These are phyloP conservation scores for Cercophora samala DNA, from an alignment of 495 filamentous ascomycete species.

Conservation along the genomic window DNA sequence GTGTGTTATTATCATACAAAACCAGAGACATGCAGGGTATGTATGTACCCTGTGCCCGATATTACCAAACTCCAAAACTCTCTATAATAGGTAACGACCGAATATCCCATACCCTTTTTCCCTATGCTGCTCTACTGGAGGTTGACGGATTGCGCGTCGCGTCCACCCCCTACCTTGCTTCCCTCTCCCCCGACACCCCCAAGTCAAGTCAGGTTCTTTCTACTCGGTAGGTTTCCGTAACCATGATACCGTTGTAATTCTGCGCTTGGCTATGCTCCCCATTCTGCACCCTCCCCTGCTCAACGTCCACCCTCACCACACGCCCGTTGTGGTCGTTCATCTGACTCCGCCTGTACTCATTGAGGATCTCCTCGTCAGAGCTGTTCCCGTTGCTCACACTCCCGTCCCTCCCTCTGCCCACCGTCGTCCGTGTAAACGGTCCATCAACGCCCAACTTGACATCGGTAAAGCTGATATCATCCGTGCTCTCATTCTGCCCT, in stretches of 20 bases:
- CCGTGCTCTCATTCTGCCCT: background rate
- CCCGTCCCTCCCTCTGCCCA: background rate
- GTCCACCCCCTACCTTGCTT: background rate
- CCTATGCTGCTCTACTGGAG: background rate
- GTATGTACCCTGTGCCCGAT: background rate
- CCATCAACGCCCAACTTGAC: constrained; percentile 16
- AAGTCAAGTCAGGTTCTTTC: constrained; percentile 8
- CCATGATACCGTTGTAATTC: constrained; percentile 10
- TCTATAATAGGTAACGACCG: background rate
- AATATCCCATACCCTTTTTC: background rate
- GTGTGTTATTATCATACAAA: background rate
- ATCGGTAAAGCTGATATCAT: constrained; percentile 13
- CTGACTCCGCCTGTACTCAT: constrained; percentile 13
- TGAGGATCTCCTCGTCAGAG: constrained; percentile 15
- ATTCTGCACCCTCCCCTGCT: background rate
- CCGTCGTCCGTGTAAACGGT: constrained; percentile 15
- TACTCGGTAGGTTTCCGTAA: constrained; percentile 13
- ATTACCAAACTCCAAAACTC: background rate
- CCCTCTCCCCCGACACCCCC: background rate
- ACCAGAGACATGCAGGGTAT: background rate
- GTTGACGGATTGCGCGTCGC: background rate
- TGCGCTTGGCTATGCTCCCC: background rate
- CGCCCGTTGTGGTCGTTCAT: background rate
- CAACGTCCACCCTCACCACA: background rate
- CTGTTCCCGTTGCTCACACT: background rate